Evolutionary conservation across 495 filamentous ascomycete genomes (phyloP).

Genomic region (Cenococcum geophilum): DNA sequence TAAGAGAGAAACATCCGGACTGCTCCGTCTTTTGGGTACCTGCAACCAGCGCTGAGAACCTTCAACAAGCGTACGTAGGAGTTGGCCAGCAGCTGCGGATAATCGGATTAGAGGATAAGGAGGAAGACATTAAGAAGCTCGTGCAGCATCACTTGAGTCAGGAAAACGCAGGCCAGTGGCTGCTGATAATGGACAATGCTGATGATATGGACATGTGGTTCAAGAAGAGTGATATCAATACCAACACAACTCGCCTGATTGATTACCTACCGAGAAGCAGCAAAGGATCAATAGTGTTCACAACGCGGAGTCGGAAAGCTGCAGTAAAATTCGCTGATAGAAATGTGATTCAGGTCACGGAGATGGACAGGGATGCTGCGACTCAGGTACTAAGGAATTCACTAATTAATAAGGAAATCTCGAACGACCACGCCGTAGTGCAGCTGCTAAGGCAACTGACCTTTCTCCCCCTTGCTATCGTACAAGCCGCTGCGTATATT

Average conservation of each 20-base stretch:
- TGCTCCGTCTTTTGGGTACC: conserved; percentile 3
- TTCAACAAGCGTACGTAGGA: conserved; percentile 43
- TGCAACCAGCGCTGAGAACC: conserved; percentile 18
- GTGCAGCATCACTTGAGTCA: not conserved
- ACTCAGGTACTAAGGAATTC: too few species aligned
- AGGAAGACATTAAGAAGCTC: conserved; percentile 1
- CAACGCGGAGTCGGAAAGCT: too few species aligned
- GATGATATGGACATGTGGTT: conserved; percentile 10
- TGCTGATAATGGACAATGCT: conserved; percentile 21
- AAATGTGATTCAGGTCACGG: too few species aligned
- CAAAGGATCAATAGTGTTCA: conserved; percentile 45
- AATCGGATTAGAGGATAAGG: conserved; percentile 16
- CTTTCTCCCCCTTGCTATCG: too few species aligned
- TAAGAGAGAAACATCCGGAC: too few species aligned
- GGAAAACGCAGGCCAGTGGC: conserved; percentile 21
- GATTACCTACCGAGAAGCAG: conserved; percentile 5
- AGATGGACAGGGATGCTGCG: too few species aligned
- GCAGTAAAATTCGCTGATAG: too few species aligned
- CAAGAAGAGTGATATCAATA: not conserved
- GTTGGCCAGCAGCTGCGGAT: conserved; percentile 33
- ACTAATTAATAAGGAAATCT: too few species aligned
- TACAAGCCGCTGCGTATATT: too few species aligned
- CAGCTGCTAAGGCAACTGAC: too few species aligned
- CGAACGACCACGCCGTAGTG: too few species aligned
- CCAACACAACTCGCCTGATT: not conserved